These are phyloP conservation scores for Fennellomyces sp. DNA, from an alignment of 371 early-diverging fungal genomes.

Conservation along the genomic window DNA sequence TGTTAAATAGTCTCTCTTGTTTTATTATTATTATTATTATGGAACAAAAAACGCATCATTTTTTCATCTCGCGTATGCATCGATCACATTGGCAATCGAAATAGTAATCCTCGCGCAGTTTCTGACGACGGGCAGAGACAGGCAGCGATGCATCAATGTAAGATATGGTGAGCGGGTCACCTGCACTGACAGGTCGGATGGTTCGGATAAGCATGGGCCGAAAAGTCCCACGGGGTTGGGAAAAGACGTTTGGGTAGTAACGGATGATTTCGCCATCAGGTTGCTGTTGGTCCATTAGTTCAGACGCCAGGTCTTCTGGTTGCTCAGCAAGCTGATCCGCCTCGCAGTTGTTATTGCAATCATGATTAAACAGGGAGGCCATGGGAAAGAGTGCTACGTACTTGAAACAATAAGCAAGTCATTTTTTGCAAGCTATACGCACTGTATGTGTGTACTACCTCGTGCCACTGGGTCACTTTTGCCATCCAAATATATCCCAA, in stretches of 20 bases:
- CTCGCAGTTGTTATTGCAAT: conserved; percentile 52
- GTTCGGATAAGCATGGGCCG: conserved; percentile 39
- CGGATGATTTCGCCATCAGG: not conserved
- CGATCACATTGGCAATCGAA: conserved; percentile 52
- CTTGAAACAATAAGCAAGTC: not conserved
- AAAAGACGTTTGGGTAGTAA: conserved; percentile 25
- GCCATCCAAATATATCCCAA: conserved; percentile 44
- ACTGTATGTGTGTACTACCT: conserved; percentile 11
- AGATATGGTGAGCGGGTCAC: conserved; percentile 49
- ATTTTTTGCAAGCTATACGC: not conserved
- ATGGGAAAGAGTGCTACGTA: conserved; percentile 22
- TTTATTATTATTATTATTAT: too few relatives aligned
- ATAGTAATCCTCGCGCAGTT: conserved; percentile 47
- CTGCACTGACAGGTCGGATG: conserved; percentile 21
- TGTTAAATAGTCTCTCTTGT: not conserved
- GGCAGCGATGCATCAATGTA: conserved; percentile 56
- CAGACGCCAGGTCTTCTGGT: conserved; percentile 2
- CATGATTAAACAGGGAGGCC: conserved; percentile 46
- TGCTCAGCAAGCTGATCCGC: conserved; percentile 33
- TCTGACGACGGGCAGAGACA: conserved; percentile 36
- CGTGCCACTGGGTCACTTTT: conserved; percentile 16
- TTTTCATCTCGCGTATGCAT: conserved; percentile 32
- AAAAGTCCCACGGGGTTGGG: conserved; percentile 24
- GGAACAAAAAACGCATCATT: not conserved
- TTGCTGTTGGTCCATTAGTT: not conserved